Conservation (phyloP, 768 basidiomycete species). For the Mycena indigotica region DNA sequence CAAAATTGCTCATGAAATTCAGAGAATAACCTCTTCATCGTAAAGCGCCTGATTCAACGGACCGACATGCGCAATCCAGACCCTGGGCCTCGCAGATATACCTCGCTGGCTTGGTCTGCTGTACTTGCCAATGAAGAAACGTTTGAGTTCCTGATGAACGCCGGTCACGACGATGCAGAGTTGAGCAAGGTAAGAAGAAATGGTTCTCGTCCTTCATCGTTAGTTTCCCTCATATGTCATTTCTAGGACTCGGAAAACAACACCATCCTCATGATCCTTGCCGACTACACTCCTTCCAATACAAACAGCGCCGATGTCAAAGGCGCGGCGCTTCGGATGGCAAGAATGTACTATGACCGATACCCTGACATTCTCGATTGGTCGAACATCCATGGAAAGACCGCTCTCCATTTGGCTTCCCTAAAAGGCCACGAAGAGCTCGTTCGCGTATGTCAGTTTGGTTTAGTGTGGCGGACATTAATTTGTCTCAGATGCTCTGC, state of each 20-base stretch:
- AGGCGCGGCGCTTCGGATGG: conserved; percentile 82
- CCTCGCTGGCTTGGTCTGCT: conserved; percentile 91
- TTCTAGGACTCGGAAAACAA: conserved; percentile 87
- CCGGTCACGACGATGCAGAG: conserved; percentile 93
- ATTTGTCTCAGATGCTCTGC: conserved; percentile 71
- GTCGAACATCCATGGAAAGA: conserved; percentile 89
- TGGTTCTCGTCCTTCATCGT: conserved; percentile 2
- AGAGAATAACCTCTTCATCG: conserved; percentile 96
- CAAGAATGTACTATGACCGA: conserved; percentile 80
- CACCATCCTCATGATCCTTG: conserved; percentile 91
- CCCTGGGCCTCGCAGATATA: conserved; percentile 70
- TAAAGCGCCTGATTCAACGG: conserved; percentile 82
- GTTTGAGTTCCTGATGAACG: conserved; percentile 84
- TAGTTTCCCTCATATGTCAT: conserved; percentile 15
- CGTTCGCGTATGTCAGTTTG: conserved; percentile 63
- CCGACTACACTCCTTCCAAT: conserved; percentile 62
- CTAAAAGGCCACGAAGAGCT: conserved; percentile 89
- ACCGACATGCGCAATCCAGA: conserved; percentile 94
- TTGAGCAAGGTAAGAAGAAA: conserved; percentile 72
- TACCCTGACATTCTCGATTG: conserved; percentile 89
- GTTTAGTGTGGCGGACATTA: conserved; percentile 16
- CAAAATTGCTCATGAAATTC: conserved; percentile 18
- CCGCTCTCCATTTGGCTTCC: conserved; percentile 86
- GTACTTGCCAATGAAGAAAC: conserved; percentile 88
- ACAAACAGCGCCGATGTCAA: conserved; percentile 62